Conservation (phyloP, 2,329 filamentous ascomycete species). For the Verticillium albo-atrum region DNA sequence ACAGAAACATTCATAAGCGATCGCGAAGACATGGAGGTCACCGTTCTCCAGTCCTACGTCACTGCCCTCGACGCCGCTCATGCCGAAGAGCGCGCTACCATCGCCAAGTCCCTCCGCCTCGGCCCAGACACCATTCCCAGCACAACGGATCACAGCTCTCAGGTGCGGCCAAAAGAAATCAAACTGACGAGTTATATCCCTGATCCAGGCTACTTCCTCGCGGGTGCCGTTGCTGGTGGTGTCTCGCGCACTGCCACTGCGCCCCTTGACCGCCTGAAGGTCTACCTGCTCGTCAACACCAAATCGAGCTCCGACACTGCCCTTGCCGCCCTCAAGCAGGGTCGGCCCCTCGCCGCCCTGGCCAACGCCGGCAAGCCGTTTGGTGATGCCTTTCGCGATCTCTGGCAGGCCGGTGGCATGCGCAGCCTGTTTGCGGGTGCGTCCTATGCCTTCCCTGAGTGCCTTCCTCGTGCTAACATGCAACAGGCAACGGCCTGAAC, state of each 20-base stretch:
- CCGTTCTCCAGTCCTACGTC: background rate
- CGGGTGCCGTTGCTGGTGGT: constrained; percentile 89
- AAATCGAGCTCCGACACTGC: constrained; percentile 53
- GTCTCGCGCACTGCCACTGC: constrained; percentile 94
- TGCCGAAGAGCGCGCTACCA: background rate
- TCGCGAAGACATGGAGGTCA: background rate
- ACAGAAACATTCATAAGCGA: background rate
- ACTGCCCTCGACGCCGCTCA: background rate
- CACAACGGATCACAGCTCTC: constrained; percentile 9
- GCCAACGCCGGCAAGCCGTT: constrained; percentile 67
- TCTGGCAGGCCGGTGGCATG: constrained; percentile 83
- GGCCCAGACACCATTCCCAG: background rate
- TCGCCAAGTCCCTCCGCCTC: constrained; percentile 1
- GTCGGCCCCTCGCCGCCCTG: constrained; percentile 59
- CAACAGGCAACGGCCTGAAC: constrained; percentile 85
- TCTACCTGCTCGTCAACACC: constrained; percentile 93
- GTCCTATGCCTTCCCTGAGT: constrained; percentile 18
- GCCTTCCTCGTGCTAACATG: background rate
- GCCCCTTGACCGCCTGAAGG: constrained; percentile 93
- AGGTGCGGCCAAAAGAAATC: constrained; percentile 34
- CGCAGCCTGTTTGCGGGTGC: constrained; percentile 89
- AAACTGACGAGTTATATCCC: constrained; percentile 67
- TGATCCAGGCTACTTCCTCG: constrained; percentile 95
- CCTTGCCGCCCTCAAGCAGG: constrained; percentile 64
- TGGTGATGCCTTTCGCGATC: constrained; percentile 64